Evolutionary conservation across 768 basidiomycete species (phyloP).

Genomic region (Dentipellis fragilis): DNA sequence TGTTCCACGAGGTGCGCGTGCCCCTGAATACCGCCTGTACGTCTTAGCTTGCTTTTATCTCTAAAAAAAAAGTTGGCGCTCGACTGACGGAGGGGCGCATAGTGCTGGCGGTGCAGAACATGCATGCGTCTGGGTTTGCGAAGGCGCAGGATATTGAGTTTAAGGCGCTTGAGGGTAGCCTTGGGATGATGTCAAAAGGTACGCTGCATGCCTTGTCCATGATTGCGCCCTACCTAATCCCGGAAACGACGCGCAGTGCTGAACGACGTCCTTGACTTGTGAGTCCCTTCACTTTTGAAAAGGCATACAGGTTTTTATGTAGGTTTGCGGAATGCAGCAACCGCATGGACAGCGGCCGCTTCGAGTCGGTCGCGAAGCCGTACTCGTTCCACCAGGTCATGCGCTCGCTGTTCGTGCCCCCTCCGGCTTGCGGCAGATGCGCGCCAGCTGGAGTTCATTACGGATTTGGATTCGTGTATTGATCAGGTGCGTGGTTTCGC

Average conservation of each 20-base stretch:
- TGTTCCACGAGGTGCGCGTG: constrained; percentile 79
- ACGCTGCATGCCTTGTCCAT: constrained; percentile 8
- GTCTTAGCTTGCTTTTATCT: constrained; percentile 4
- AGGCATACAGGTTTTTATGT: not conserved
- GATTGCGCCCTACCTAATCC: not conserved
- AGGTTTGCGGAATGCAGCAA: constrained; percentile 32
- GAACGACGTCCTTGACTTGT: constrained; percentile 79
- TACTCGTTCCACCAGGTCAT: constrained; percentile 74
- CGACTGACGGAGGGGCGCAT: not conserved
- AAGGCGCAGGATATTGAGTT: constrained; percentile 82
- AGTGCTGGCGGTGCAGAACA: constrained; percentile 85
- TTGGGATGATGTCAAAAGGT: constrained; percentile 88
- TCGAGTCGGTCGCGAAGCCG: constrained; percentile 61
- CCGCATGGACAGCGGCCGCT: constrained; percentile 80
- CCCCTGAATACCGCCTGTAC: constrained; percentile 66
- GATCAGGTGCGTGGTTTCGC: constrained; percentile 37
- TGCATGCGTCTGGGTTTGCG: constrained; percentile 68
- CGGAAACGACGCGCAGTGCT: constrained; percentile 41
- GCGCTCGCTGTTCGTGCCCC: constrained; percentile 59
- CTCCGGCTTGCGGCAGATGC: constrained; percentile 60
- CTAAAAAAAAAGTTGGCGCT: too few species aligned
- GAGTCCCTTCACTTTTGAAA: constrained; percentile 18
- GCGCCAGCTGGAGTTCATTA: constrained; percentile 54
- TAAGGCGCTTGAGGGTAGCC: constrained; percentile 68
- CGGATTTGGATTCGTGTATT: constrained; percentile 57